Evolutionary conservation across 306 rosid genomes (phyloP).

Genomic region (Glycine soja): DNA sequence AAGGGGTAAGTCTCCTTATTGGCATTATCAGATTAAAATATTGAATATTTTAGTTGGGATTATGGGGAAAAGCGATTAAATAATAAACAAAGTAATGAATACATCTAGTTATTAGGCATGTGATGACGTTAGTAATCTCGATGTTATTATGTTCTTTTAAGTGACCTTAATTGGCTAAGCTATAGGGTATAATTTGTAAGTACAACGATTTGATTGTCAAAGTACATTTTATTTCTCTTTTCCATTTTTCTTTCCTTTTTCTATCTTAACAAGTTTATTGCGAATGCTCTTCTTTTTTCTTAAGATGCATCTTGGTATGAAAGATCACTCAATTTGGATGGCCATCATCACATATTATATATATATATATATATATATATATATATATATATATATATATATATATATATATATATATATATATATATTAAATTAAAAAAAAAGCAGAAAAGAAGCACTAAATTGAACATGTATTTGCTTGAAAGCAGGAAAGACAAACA

Average conservation of each 20-base stretch:
- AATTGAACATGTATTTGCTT: conserved; percentile 22
- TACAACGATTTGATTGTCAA: neutral
- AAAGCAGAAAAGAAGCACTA: neutral
- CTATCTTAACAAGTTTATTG: too few relatives aligned
- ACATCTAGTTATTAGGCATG: neutral
- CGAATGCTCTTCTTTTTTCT: too few relatives aligned
- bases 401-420: too few relatives aligned
- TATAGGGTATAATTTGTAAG: neutral
- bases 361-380: too few relatives aligned
- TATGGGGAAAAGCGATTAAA: neutral
- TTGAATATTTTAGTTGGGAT: neutral
- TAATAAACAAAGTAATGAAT: neutral
- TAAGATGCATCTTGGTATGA: too few relatives aligned
- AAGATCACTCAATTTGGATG: conserved; percentile 2
- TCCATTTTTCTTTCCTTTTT: too few relatives aligned
- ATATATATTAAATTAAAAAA: neutral
- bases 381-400: too few relatives aligned
- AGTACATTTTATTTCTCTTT: neutral
- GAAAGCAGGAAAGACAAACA: neutral
- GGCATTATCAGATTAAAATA: conserved; percentile 38
- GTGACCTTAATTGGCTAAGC: neutral
- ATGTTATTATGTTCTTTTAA: neutral
- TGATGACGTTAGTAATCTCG: conserved; percentile 23
- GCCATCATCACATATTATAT: neutral
- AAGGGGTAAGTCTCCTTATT: conserved; percentile 33